A percentile compares a stretch with the other conserved stretches of the same genome.
These are phyloP conservation scores for Claviceps sp. DNA, from an alignment of 2,329 filamentous ascomycete species.

Conservation along the genomic window DNA sequence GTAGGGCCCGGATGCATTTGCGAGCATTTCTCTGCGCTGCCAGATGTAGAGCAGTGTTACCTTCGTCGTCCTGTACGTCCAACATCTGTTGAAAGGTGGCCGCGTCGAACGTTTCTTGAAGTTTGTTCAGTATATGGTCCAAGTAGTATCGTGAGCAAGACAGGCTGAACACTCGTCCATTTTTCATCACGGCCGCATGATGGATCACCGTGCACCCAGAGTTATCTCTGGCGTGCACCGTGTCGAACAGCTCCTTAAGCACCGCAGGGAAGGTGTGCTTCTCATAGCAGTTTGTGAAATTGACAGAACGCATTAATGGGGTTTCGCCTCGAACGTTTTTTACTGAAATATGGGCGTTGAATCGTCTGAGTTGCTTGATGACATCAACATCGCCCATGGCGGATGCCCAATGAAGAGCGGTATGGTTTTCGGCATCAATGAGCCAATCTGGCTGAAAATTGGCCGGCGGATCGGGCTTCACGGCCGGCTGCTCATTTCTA, in stretches of 20 bases:
- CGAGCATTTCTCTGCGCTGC: conserved; percentile 73
- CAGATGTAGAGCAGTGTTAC: conserved; percentile 71
- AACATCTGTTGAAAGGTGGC: conserved; percentile 66
- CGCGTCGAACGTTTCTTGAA: conserved; percentile 64
- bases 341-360: conserved; percentile 60
- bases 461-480: conserved; percentile 63
- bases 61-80: conserved; percentile 70
- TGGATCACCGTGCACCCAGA: conserved; percentile 84
- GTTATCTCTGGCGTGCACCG: conserved; percentile 66
- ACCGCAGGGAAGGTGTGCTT: conserved; percentile 81
- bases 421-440: conserved; percentile 90
- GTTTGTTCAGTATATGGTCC: conserved; percentile 76
- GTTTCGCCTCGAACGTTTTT: conserved; percentile 70
- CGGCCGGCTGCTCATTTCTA: conserved; percentile 61
- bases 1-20: conserved; percentile 72
- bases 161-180: conserved; percentile 68
- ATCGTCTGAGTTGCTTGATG: conserved; percentile 72
- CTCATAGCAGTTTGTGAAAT: conserved; percentile 95
- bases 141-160: conserved; percentile 87
- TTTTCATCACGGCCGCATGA: conserved; percentile 81
- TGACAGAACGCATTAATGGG: conserved; percentile 82
- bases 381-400: conserved; percentile 95
- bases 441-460: conserved; percentile 81
- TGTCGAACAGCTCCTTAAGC: conserved; percentile 70
- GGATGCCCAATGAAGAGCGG: conserved; percentile 90